Conservation (phyloP, 306 rosid genomes). For the Glycine soja region DNA sequence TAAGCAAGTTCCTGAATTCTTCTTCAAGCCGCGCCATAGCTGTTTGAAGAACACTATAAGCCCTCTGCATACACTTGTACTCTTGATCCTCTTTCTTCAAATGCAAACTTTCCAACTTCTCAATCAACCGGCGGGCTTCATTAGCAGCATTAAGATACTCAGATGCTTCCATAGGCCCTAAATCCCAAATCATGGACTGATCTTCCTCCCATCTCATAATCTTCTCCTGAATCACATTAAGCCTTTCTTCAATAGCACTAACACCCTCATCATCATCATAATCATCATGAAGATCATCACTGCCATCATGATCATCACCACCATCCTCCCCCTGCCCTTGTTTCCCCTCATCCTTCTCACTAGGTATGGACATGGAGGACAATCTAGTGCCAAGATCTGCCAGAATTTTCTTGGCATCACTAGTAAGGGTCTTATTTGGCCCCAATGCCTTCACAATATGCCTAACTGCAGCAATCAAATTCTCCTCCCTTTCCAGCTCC, state of each 20-base stretch:
- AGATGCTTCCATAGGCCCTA: constrained; percentile 64
- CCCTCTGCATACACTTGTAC: constrained; percentile 57
- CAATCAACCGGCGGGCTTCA: constrained; percentile 64
- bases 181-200: constrained; percentile 82
- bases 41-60: constrained; percentile 78
- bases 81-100: constrained; percentile 61
- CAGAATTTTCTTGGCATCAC: constrained; percentile 68
- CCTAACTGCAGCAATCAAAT: constrained; percentile 74
- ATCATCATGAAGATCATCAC: not conserved
- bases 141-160: constrained; percentile 73
- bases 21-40: constrained; percentile 91
- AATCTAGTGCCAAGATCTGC: constrained; percentile 76
- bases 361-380: constrained; percentile 53
- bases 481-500: constrained; percentile 72
- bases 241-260: constrained; percentile 53
- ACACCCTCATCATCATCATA: constrained; percentile 38
- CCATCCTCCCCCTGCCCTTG: constrained; percentile 30
- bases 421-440: constrained; percentile 70
- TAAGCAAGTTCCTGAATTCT: constrained; percentile 75
- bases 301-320: constrained; percentile 11
- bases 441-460: constrained; percentile 72
- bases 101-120: constrained; percentile 62
- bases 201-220: constrained; percentile 79
- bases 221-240: constrained; percentile 65
- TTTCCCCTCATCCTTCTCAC: constrained; percentile 54